phyloP scores from a whole-genome alignment of 306 rosid genomes.

The Cicer bijugum region DNA sequence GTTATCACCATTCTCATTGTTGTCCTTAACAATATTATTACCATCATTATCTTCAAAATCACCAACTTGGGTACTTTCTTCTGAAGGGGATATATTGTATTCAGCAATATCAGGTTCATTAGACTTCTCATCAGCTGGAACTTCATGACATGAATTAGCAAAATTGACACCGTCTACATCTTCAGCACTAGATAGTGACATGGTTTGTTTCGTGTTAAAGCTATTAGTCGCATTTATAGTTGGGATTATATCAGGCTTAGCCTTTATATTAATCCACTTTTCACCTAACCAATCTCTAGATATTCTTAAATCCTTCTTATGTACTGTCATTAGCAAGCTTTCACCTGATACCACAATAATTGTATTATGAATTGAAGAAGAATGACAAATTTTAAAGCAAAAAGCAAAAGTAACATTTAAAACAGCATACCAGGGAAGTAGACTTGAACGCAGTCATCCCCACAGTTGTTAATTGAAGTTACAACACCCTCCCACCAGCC shows the following conservation, averaged over 20 bases:
- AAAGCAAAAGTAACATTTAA: not conserved
- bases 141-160: constrained; percentile 51
- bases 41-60: constrained; percentile 51
- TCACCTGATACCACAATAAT: constrained; percentile 65
- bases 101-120: constrained; percentile 41
- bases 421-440: constrained; percentile 74
- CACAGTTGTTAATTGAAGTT: constrained; percentile 55
- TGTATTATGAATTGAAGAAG: constrained; percentile 15
- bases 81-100: constrained; percentile 51
- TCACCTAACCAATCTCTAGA: constrained; percentile 93
- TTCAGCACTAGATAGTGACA: constrained; percentile 51
- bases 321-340: constrained; percentile 61
- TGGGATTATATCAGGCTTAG: constrained; percentile 68
- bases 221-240: constrained; percentile 50
- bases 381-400: constrained; percentile 1
- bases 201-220: constrained; percentile 50
- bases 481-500: constrained; percentile 99
- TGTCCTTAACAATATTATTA: constrained; percentile 42
- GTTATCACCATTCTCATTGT: constrained; percentile 41
- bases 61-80: constrained; percentile 47
- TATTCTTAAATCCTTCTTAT: constrained; percentile 72
- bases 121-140: constrained; percentile 47
- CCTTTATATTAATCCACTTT: constrained; percentile 67
- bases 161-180: constrained; percentile 52
- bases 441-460: constrained; percentile 59